Percentiles rank a stretch among this genome's conserved stretches.
phyloP scores from a whole-genome alignment of 2,329 filamentous ascomycete species.

The Dactylellina cionopaga region DNA sequence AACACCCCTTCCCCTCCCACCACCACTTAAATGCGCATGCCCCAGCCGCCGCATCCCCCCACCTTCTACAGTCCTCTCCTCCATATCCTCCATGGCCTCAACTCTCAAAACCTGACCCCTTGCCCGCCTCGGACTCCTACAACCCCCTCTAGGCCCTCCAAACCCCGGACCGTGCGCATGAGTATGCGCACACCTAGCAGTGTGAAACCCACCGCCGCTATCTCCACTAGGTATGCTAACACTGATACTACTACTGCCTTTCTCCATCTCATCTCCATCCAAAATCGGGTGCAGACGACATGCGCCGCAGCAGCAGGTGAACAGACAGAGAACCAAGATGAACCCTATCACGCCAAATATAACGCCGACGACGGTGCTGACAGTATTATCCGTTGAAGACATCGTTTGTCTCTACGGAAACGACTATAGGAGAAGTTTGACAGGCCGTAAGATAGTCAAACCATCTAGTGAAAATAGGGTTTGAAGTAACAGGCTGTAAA shows the following conservation, averaged over 20 bases:
- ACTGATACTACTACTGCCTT: neutral
- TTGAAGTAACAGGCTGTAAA: no score
- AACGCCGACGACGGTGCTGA: constrained; percentile 48
- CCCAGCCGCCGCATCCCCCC: constrained; percentile 1
- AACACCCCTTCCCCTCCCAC: neutral
- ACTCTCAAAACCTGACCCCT: neutral
- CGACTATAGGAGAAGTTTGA: no score
- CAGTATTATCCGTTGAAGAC: constrained; percentile 31
- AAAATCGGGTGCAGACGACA: constrained; percentile 17
- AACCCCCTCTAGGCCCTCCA: neutral
- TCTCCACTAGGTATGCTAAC: neutral
- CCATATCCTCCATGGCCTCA: constrained; percentile 18
- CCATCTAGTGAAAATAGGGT: no score
- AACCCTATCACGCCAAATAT: constrained; percentile 51
- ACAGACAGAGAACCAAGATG: constrained; percentile 35
- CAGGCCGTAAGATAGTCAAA: no score
- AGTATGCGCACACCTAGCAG: no score
- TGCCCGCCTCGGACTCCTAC: neutral
- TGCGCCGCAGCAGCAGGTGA: constrained; percentile 43
- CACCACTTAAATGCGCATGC: neutral
- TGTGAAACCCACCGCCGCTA: neutral
- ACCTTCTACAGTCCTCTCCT: constrained; percentile 3
- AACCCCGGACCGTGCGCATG: no score
- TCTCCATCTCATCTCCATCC: constrained; percentile 6
- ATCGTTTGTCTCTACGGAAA: neutral